Conservation (phyloP, 2,329 filamentous ascomycete genomes). For the Dactylellina sp. region DNA sequence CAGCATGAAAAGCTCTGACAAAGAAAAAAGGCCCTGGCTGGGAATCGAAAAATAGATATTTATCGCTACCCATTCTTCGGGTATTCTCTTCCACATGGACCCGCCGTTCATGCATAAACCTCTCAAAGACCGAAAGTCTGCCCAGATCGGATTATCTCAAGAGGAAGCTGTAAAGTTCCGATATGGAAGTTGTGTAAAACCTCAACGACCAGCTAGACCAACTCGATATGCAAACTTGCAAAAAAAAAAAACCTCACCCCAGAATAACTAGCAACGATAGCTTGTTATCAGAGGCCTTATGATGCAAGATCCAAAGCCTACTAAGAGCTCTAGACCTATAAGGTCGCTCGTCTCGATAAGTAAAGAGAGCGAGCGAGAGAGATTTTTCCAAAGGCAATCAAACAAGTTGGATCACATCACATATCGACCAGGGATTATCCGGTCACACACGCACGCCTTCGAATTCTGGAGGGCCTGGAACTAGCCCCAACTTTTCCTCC, state of each 20-base stretch:
- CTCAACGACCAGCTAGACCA: constrained; percentile 6
- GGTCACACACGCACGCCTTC: constrained; percentile 4
- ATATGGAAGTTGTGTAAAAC: constrained; percentile 45
- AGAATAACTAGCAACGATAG: neutral
- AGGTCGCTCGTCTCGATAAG: constrained; percentile 13
- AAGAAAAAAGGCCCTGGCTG: neutral
- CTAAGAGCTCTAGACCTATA: constrained; percentile 11
- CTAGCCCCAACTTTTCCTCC: neutral
- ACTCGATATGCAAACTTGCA: constrained; percentile 20
- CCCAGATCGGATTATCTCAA: constrained; percentile 29
- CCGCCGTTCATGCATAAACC: constrained; percentile 43
- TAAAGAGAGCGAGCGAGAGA: neutral
- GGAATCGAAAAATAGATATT: constrained; percentile 23
- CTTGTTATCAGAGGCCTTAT: constrained; percentile 2
- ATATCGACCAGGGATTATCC: constrained; percentile 7
- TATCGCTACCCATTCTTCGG: constrained; percentile 55
- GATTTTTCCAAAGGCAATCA: constrained; percentile 12
- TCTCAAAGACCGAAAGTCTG: constrained; percentile 27
- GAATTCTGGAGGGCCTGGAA: constrained; percentile 19
- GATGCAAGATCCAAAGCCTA: constrained; percentile 1
- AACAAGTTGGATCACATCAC: constrained; percentile 26
- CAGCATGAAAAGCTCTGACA: neutral
- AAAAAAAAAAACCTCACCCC: constrained; percentile 2
- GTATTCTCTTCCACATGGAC: constrained; percentile 47
- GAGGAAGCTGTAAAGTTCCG: constrained; percentile 42